Evolutionary conservation across 2,329 filamentous ascomycete genomes (phyloP), one percentile per base, ranked within the genome.

Genomic region (Ceratocystis lukuohia): DNA sequence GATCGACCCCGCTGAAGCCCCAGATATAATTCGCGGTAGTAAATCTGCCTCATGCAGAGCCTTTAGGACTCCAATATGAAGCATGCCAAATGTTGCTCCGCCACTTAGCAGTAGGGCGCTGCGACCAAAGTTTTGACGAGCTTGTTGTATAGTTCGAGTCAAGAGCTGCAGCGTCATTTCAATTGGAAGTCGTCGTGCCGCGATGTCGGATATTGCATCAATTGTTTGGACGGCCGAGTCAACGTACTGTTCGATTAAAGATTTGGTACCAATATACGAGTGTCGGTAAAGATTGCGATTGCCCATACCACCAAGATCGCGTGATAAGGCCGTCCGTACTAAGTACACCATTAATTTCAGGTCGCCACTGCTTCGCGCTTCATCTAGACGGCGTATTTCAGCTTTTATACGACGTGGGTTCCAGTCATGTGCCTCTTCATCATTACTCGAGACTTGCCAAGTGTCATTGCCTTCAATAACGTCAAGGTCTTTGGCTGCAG

Each of bases 31-130:
- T 61, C 90, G 86, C 2, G 91, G 91, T 1, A 96, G 80, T 12
- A 96, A 79, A 6, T 84, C 82, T 2, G 84, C 81, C 72, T 94
- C 85, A 74, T 86, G 91, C 2, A 96, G 79, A 3, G 87, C 82
- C 74, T 95, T 95, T 65, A 95, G 78, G 2, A 96, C 91, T 1
- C 91, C 91, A 65, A 96, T 88, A 73, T 96, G 91, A 68, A 89
- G 89, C 89, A 96, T 95, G 50, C 91, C 91, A 76, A 95, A 91
- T 0, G 91, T 94, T 1, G 88, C 91, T 1, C 91, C 91, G 6
- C 91, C 91, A 3, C 91, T 95, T 8, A 96, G 78, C 8, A 95
- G 79, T 63, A 96, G 77, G 0, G 90, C 91, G 69, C 87, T 94
- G 69, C 91, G 82, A n/a, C 91, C 91, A 72, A 91, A 95, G 45